A percentile compares a stretch with the other conserved stretches of the same genome.
Evolutionary conservation across 1,284 basidiomycete genomes (phyloP).

Genomic region (Vanrija pseudolonga): DNA sequence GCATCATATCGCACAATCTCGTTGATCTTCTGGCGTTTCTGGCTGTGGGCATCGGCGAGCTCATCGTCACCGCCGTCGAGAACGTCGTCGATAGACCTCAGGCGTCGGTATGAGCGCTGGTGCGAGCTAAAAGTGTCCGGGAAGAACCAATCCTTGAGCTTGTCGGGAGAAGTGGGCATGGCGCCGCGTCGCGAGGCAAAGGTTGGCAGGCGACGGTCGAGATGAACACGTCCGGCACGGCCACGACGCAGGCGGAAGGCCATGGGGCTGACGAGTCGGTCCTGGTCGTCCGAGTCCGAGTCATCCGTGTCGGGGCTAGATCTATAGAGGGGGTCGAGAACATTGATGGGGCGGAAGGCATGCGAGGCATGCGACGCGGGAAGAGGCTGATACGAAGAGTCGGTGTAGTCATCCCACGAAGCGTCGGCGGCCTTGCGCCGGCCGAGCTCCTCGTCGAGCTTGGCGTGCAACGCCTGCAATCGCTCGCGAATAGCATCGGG

Average conservation of each 20-base stretch:
- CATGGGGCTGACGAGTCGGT: slow-evolving; percentile 24
- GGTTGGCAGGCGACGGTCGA: slow-evolving; percentile 65
- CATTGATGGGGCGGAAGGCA: slow-evolving; percentile 44
- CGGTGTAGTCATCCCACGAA: slow-evolving; percentile 79
- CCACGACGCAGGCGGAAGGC: slow-evolving; percentile 70
- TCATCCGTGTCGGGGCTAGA: slow-evolving; percentile 24
- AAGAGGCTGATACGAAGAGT: slow-evolving; percentile 67
- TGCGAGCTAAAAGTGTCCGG: slow-evolving; percentile 21
- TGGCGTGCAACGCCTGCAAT: slow-evolving; percentile 58
- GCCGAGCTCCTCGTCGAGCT: slow-evolving; percentile 65
- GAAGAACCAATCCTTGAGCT: slow-evolving; percentile 32
- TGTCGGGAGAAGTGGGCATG: slow-evolving; percentile 22
- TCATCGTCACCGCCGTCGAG: slow-evolving; percentile 12
- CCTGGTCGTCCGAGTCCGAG: slow-evolving; percentile 32
- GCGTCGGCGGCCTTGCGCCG: slow-evolving; percentile 63
- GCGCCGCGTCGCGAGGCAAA: slow-evolving; percentile 21
- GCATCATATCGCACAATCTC: slow-evolving; percentile 46
- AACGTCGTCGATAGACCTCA: slow-evolving; percentile 37
- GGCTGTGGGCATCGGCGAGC: slow-evolving; percentile 4
- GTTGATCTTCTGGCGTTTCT: slow-evolving; percentile 31
- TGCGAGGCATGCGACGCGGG: slow-evolving; percentile 51
- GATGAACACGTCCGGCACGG: slow-evolving; percentile 70
- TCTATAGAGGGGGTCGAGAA: slow-evolving; percentile 40
- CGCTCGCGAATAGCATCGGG: slow-evolving; percentile 56
- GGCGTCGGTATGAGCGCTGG: slow-evolving; percentile 16